These are phyloP conservation scores for Auricularia cornea DNA, from an alignment of 768 basidiomycete genomes.

Conservation along the genomic window DNA sequence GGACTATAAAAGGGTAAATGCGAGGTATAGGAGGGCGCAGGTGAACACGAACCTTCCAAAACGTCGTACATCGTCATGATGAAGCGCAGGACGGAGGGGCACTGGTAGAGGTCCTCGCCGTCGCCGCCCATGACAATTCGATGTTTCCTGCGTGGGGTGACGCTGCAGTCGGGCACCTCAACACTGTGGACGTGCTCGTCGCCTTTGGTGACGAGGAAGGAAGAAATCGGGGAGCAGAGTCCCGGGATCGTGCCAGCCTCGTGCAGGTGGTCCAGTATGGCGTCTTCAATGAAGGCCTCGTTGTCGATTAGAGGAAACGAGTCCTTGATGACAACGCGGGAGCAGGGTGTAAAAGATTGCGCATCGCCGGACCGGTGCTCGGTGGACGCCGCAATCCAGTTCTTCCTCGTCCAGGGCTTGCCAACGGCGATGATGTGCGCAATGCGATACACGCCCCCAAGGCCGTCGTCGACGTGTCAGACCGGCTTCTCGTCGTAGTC, in stretches of 20 bases:
- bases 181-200: neutral
- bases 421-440: neutral
- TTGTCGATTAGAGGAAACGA: neutral
- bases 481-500: neutral
- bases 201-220: neutral
- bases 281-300: neutral
- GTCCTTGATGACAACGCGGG: neutral
- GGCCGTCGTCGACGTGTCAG: neutral
- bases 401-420: neutral
- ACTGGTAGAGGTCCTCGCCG: neutral
- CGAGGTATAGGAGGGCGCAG: neutral
- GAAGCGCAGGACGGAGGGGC: neutral
- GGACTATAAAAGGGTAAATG: neutral
- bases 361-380: neutral
- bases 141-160: neutral
- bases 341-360: neutral
- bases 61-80: neutral
- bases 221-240: neutral
- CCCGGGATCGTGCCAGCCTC: neutral
- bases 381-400: neutral
- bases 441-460: neutral
- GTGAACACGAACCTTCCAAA: neutral
- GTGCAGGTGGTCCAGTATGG: neutral
- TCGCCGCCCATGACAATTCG: neutral
- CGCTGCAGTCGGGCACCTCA: neutral